These are phyloP conservation scores for Eimeria sp. DNA, from an alignment of 169 alveolate genomes.

Conservation along the genomic window DNA sequence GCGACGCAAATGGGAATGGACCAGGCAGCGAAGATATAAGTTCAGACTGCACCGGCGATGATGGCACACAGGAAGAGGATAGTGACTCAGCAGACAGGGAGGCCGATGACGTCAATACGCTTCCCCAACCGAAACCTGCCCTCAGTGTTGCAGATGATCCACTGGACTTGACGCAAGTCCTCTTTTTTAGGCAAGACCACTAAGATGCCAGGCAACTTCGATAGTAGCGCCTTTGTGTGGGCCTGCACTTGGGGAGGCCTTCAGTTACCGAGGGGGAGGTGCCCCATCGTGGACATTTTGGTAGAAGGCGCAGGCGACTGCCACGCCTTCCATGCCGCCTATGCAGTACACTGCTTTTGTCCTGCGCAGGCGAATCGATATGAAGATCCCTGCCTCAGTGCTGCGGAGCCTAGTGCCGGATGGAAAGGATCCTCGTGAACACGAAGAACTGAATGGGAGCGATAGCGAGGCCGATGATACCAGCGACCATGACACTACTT, in stretches of 20 bases:
- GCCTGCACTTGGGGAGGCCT: neutral
- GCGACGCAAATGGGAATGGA: neutral
- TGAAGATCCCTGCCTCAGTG: conserved; percentile 17
- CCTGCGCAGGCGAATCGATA: conserved; percentile 38
- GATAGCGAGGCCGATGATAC: conserved; percentile 40
- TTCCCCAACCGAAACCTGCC: neutral
- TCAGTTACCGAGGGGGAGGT: neutral
- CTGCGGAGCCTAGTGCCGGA: conserved; percentile 20
- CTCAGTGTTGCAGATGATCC: conserved; percentile 7
- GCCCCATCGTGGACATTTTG: neutral
- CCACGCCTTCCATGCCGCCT: neutral
- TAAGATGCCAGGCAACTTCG: neutral
- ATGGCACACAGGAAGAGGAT: conserved; percentile 40
- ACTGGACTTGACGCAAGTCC: conserved; percentile 8
- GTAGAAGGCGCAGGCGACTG: neutral
- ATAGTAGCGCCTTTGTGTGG: neutral
- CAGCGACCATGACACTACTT: conserved; percentile 7
- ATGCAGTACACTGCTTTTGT: neutral
- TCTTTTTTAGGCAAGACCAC: conserved; percentile 44
- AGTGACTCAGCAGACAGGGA: neutral
- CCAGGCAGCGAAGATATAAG: neutral
- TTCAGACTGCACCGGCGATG: conserved; percentile 26
- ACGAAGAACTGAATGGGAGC: conserved; percentile 49
- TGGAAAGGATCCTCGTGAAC: neutral
- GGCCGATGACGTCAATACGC: no score